Base-by-base conservation (phyloP, 371 early-diverging fungal species). In the Haplosporangium sp. region DNA sequence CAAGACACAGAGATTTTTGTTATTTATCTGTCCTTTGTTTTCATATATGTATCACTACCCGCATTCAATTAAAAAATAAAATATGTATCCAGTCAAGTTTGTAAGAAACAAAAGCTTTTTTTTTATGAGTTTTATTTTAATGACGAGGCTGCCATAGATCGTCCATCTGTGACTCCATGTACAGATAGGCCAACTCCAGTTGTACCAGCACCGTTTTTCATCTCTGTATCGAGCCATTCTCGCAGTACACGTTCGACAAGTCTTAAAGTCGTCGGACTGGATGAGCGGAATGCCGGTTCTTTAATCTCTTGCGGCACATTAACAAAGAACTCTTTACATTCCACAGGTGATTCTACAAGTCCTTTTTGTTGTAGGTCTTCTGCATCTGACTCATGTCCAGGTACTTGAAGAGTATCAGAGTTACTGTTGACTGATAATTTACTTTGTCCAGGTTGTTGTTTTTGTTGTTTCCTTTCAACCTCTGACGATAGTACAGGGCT, bases 181-280 rank as follows among this genome's bases (percentile, higher is more conserved):
- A 82, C 76, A 6, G 76, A 69, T 13, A 82, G 59, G 1, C 69
- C 76, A 8, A 60, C 66, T 4, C 65, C 66, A 4, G 71, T 59
- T 4, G 82, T 72, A 0, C 69, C 72, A 2, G 53, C 75, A 4
- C 72, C 76, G 57, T 68, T 59, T 42, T 61, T 72, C 75, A 81
- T 69, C 53, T 72, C 82, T 45, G 44, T 75, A 27, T 72, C 76
- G 17, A 81, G 52, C 89, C 90, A 90, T 42, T 90, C 86, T 19
- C 86, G 79, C n/a, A 89, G 63, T 10, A 89, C 85, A 0, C 89
- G 84, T 35, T 84, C 85, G 1, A 88, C 83, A 35, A 74, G 66
- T 34, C 78, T 45, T 69, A 67, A 63, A 6, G 74, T 77, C 17
- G 78, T 77, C 37, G 77, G 77, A 45, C 77, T 78, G 6, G 74